Conservation (phyloP, 2,329 filamentous ascomycete genomes). For the Trichoderma simmonsii region DNA sequence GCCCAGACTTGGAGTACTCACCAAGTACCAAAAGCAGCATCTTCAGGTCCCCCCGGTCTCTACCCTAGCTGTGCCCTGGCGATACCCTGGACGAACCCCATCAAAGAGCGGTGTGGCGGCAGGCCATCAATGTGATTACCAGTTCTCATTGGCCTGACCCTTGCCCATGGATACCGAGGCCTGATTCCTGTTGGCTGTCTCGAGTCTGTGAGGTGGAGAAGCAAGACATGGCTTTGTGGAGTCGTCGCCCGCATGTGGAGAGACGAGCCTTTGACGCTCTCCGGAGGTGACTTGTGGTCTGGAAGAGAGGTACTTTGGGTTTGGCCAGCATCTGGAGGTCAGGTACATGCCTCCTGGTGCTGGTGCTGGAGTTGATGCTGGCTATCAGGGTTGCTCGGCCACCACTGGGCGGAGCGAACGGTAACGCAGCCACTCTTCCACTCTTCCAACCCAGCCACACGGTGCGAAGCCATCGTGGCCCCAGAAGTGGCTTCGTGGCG, state of each 20-base stretch:
- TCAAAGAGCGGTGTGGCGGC: slow-evolving; percentile 18
- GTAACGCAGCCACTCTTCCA: not conserved
- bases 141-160: not conserved
- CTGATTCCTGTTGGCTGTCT: slow-evolving; percentile 7
- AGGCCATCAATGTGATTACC: not conserved
- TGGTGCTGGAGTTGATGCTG: not conserved
- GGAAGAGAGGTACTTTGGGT: not conserved
- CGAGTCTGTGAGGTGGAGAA: slow-evolving; percentile 13
- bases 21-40: not conserved
- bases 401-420: not conserved
- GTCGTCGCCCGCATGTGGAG: slow-evolving; percentile 4
- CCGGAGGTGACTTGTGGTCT: not conserved
- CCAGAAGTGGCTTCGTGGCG: not conserved
- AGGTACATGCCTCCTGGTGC: not conserved
- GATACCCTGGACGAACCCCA: not conserved
- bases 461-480: not conserved
- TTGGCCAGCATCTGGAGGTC: not conserved
- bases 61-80: not conserved
- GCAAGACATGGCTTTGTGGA: not conserved
- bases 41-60: not conserved
- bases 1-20: not conserved
- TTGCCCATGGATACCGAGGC: not conserved
- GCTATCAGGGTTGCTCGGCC: not conserved
- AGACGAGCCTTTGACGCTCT: not conserved
- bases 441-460: slow-evolving; percentile 8